phyloP scores from a whole-genome alignment of 352 stramenopile species.

The Poterioochromonas sp. region DNA sequence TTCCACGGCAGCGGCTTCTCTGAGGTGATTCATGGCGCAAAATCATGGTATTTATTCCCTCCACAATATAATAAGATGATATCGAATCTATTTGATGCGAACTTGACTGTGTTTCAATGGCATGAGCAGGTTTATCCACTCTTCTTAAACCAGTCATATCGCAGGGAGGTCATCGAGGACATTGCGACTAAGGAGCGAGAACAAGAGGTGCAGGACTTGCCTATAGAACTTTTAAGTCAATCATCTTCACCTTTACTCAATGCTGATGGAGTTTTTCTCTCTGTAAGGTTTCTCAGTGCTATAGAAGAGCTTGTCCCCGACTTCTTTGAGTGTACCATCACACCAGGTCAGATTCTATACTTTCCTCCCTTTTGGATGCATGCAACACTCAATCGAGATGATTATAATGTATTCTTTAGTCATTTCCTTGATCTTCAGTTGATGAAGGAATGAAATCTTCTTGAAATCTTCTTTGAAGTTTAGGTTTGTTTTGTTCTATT shows the following conservation, averaged over 20 bases:
- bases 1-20: not conserved
- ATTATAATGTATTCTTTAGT: constrained; percentile 19
- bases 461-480: not conserved
- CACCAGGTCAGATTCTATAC: constrained; percentile 1
- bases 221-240: no score
- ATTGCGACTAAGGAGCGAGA: no score
- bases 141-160: not conserved
- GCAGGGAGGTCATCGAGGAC: not conserved
- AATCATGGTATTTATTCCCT: constrained; percentile 1
- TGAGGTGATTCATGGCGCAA: constrained; percentile 6
- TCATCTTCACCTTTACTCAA: not conserved
- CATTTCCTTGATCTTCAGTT: constrained; percentile 2
- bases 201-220: no score
- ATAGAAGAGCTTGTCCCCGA: not conserved
- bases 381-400: constrained; percentile 12
- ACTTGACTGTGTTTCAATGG: not conserved
- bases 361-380: constrained; percentile 18
- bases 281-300: not conserved
- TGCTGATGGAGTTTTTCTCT: not conserved
- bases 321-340: not conserved
- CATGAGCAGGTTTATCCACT: not conserved
- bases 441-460: not conserved
- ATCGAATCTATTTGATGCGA: not conserved
- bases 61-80: not conserved
- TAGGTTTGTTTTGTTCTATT: no score